Conservation (phyloP, 257 asterid genomes). For the Solanum peruvianum region DNA sequence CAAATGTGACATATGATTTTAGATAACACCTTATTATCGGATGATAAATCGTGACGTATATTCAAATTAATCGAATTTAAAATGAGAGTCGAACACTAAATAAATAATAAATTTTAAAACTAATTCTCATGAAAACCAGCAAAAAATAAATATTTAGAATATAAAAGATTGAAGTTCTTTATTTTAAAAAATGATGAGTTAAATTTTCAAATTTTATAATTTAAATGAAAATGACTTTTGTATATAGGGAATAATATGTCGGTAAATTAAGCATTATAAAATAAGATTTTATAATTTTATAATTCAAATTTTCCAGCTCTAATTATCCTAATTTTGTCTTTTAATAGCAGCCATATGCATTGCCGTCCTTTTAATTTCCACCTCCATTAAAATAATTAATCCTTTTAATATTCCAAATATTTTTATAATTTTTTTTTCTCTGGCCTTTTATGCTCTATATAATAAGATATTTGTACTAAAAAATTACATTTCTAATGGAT, state of each 20-base stretch:
- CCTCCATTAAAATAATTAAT: not conserved
- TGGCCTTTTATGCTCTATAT: not conserved
- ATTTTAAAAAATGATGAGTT: not conserved
- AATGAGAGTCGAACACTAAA: too few species aligned
- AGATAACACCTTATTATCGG: too few species aligned
- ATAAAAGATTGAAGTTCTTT: too few species aligned
- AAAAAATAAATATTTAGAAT: not conserved
- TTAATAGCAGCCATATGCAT: not conserved
- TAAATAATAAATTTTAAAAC: too few species aligned
- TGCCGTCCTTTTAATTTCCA: not conserved
- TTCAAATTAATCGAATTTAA: not conserved
- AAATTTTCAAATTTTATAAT: not conserved
- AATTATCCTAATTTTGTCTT: not conserved
- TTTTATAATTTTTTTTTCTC: not conserved
- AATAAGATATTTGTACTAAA: not conserved
- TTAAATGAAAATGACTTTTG: not conserved
- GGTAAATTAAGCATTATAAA: not conserved
- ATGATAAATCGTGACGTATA: too few species aligned
- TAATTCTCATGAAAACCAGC: too few species aligned
- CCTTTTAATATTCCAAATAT: not conserved
- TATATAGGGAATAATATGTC: not conserved
- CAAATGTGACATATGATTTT: too few species aligned
- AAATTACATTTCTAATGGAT: not conserved
- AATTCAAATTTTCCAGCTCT: not conserved
- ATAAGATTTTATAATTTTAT: not conserved